Percentiles rank a stretch among this genome's conserved stretches.
phyloP scores from a whole-genome alignment of 1,139 yeast genomes.

The Saccharomyces uvarum region DNA sequence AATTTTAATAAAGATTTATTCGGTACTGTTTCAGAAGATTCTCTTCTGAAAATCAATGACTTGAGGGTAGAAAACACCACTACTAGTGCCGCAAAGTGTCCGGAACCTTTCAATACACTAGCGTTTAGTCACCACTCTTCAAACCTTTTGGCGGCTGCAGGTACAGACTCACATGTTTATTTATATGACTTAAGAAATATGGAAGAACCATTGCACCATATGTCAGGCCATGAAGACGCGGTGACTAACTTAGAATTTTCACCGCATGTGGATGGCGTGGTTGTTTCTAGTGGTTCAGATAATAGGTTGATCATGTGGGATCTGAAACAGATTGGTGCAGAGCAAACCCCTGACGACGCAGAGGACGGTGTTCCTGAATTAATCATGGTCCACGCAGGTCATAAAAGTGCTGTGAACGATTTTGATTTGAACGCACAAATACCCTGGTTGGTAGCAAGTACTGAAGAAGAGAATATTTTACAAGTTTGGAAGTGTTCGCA shows the following conservation, averaged over 20 bases:
- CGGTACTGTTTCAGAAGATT: constrained; percentile 71
- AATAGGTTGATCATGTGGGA: constrained; percentile 72
- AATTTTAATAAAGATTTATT: constrained; percentile 41
- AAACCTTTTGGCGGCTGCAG: constrained; percentile 59
- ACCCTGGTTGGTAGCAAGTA: constrained; percentile 67
- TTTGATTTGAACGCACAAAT: constrained; percentile 57
- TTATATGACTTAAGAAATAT: constrained; percentile 53
- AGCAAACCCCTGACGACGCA: constrained; percentile 69
- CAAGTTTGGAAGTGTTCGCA: constrained; percentile 68
- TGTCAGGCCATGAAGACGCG: constrained; percentile 71
- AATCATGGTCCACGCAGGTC: constrained; percentile 84
- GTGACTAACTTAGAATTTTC: constrained; percentile 66
- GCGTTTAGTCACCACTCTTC: constrained; percentile 57
- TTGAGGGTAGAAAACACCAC: constrained; percentile 37
- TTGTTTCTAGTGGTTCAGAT: constrained; percentile 70
- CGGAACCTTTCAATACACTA: constrained; percentile 46
- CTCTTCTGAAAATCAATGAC: constrained; percentile 60
- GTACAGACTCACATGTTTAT: constrained; percentile 58
- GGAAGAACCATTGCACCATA: constrained; percentile 46
- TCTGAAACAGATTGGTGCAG: constrained; percentile 62
- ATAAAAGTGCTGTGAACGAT: constrained; percentile 67
- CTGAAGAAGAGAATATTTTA: constrained; percentile 69
- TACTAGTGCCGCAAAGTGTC: constrained; percentile 34
- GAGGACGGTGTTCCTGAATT: constrained; percentile 79
- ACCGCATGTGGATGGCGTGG: constrained; percentile 59